These are phyloP conservation scores for Boletus pseudo-olivaceus DNA, from an alignment of 768 basidiomycete species.

Conservation along the genomic window DNA sequence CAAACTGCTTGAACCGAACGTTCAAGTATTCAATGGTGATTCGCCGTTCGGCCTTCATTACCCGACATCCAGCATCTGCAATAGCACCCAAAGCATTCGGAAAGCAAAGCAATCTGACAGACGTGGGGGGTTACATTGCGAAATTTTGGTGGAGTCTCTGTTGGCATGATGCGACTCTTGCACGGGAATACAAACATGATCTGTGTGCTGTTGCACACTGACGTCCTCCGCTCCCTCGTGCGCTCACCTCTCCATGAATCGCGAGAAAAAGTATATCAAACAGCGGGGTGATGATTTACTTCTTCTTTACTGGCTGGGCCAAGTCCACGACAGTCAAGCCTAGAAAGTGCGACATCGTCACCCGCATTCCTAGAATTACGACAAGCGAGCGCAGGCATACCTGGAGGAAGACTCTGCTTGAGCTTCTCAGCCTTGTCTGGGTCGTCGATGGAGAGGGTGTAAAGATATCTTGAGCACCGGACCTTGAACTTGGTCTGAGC, in stretches of 20 bases:
- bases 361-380: background rate
- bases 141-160: constrained; percentile 6
- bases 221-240: constrained; percentile 4
- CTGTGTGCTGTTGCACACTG: constrained; percentile 2
- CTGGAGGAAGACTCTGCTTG: constrained; percentile 90
- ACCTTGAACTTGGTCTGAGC: constrained; percentile 97
- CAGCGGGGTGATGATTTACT: constrained; percentile 44
- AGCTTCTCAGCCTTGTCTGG: constrained; percentile 99
- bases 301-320: constrained; percentile 60
- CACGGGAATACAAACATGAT: constrained; percentile 20
- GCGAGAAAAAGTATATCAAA: constrained; percentile 6
- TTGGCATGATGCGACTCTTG: constrained; percentile 15
- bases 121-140: background rate
- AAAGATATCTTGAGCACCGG: constrained; percentile 92
- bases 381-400: constrained; percentile 45
- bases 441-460: constrained; percentile 96
- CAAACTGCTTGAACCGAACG: background rate
- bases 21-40: background rate
- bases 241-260: background rate
- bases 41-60: background rate
- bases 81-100: background rate
- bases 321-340: constrained; percentile 74
- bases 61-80: background rate
- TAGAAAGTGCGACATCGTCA: constrained; percentile 26
- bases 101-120: background rate